A percentile compares a stretch with the other conserved stretches of the same genome.
phyloP scores from a whole-genome alignment of 2,329 filamentous ascomycete species.

The Neonectria ditissima region DNA sequence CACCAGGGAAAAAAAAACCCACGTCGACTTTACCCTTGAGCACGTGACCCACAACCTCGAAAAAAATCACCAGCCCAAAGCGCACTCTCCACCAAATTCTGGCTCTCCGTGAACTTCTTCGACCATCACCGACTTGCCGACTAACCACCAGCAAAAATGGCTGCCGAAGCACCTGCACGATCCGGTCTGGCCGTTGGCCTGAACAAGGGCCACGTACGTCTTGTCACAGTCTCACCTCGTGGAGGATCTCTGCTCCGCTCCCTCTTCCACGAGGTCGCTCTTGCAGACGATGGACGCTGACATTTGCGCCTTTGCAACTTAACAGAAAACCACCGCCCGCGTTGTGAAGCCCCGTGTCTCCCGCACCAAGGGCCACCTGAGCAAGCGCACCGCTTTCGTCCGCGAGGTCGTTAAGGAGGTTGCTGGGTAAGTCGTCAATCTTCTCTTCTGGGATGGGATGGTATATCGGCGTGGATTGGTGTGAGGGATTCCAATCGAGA shows the following conservation, averaged over 20 bases:
- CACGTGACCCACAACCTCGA: conserved; percentile 49
- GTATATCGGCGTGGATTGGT: conserved; percentile 4
- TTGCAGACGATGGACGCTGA: conserved; percentile 74
- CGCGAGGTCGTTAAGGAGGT: conserved; percentile 99
- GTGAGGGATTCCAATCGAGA: conserved; percentile 1
- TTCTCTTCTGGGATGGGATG: conserved; percentile 10
- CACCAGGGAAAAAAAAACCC: conserved; percentile 21
- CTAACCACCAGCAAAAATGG: conserved; percentile 62
- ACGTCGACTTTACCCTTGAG: conserved; percentile 40
- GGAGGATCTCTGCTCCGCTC: conserved; percentile 73
- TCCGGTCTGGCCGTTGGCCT: conserved; percentile 71
- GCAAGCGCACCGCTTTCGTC: conserved; percentile 97
- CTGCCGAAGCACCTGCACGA: conserved; percentile 68
- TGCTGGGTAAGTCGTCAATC: conserved; percentile 77
- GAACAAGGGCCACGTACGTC: conserved; percentile 74
- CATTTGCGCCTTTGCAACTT: conserved; percentile 53
- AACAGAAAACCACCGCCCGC: conserved; percentile 85
- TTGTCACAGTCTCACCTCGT: conserved; percentile 75
- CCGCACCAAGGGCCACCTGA: conserved; percentile 93
- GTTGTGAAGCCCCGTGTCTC: conserved; percentile 83
- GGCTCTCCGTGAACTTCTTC: conserved; percentile 32
- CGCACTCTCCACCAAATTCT: conserved; percentile 39
- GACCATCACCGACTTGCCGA: conserved; percentile 47
- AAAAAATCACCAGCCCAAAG: conserved; percentile 36
- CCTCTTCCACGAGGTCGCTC: conserved; percentile 44